Percentiles rank a stretch among this genome's conserved stretches.
phyloP scores from a whole-genome alignment of 176 grass and related monocot genomes.

The Ampelocalamus luodianensis region DNA sequence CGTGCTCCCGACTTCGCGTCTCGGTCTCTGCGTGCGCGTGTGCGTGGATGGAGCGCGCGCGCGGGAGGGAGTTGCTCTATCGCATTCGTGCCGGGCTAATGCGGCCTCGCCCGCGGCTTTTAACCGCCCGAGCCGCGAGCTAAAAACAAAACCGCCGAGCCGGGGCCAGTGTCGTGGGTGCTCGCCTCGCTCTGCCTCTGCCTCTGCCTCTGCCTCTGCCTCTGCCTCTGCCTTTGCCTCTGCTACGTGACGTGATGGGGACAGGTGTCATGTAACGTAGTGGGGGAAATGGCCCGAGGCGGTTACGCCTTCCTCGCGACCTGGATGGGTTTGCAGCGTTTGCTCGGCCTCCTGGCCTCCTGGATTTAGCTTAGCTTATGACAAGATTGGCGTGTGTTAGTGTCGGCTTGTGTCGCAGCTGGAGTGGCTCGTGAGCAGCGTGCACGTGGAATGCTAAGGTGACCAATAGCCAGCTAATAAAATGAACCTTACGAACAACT shows the following conservation, averaged over 20 bases:
- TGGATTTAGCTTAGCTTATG: slow-evolving; percentile 24
- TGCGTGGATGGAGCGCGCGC: background rate
- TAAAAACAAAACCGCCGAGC: slow-evolving; percentile 30
- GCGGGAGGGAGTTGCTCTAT: slow-evolving; percentile 48
- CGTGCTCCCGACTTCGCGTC: background rate
- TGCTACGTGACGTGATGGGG: slow-evolving; percentile 7
- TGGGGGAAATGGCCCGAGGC: slow-evolving; percentile 13
- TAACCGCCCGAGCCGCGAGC: slow-evolving; percentile 36
- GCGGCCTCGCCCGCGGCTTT: slow-evolving; percentile 38
- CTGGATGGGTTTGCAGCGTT: background rate
- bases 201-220: background rate
- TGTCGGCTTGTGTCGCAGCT: slow-evolving; percentile 13
- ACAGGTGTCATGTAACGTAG: slow-evolving; percentile 36
- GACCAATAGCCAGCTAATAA: background rate
- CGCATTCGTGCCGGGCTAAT: slow-evolving; percentile 50
- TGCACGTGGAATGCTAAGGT: slow-evolving; percentile 31
- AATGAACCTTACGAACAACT: background rate
- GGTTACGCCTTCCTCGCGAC: background rate
- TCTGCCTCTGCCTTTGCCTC: background rate
- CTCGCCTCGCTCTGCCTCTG: background rate
- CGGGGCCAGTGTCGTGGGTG: slow-evolving; percentile 7
- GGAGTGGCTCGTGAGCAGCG: slow-evolving; percentile 24
- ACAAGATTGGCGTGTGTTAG: slow-evolving; percentile 19
- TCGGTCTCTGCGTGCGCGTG: background rate
- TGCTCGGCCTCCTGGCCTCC: background rate